A percentile compares a stretch with the other conserved stretches of the same genome.
Evolutionary conservation across 768 basidiomycete genomes (phyloP).

Genomic region (Porpolomopsis calyptriformis): DNA sequence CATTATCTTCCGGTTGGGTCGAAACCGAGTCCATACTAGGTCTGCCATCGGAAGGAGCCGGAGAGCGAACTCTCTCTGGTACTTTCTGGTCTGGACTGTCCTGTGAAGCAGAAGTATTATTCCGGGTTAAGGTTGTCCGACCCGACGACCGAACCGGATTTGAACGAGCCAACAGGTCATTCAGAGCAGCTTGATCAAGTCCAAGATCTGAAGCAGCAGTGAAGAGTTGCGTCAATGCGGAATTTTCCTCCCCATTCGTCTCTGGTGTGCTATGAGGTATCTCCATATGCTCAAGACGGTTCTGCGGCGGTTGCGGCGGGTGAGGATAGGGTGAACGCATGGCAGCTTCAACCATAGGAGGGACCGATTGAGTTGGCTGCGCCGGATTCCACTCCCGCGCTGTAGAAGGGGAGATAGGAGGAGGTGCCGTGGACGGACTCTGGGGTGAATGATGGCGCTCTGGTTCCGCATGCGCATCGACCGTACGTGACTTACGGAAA

Average conservation of each 20-base stretch:
- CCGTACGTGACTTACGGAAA: conserved; percentile 43
- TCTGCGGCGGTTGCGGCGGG: conserved; percentile 8
- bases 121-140: conserved; percentile 33
- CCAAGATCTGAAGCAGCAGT: conserved; percentile 68
- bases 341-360: conserved; percentile 9
- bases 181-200: conserved; percentile 60
- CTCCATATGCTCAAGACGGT: conserved; percentile 2
- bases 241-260: conserved; percentile 29
- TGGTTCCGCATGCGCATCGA: conserved; percentile 22
- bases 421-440: conserved; percentile 21
- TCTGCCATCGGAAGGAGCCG: conserved; percentile 15
- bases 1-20: conserved; percentile 16
- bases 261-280: conserved; percentile 16
- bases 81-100: conserved; percentile 16
- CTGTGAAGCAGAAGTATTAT: conserved; percentile 28
- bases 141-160: conserved; percentile 37
- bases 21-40: conserved; percentile 16
- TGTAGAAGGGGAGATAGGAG: conserved; percentile 23
- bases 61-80: conserved; percentile 1
- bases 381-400: conserved; percentile 17
- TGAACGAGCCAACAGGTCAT: conserved; percentile 62
- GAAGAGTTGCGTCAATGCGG: conserved; percentile 61
- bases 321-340: conserved; percentile 8
- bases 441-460: conserved; percentile 21
- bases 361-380: conserved; percentile 19